phyloP scores from a whole-genome alignment of 2,329 filamentous ascomycete species.

The Penicillium sp. region DNA sequence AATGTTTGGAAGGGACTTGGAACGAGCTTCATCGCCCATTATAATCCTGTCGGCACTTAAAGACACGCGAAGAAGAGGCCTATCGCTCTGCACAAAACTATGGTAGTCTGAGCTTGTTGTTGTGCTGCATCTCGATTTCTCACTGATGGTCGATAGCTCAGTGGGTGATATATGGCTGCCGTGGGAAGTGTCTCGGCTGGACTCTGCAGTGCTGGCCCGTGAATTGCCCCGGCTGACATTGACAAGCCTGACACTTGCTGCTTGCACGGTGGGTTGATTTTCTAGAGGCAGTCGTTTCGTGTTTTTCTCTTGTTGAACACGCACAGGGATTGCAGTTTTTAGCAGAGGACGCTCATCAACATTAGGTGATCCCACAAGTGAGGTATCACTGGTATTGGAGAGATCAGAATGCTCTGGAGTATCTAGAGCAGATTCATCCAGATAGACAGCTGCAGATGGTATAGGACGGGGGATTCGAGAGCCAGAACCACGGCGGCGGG shows the following conservation, averaged over 20 bases:
- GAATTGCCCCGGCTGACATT: too few relatives aligned
- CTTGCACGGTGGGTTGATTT: too few relatives aligned
- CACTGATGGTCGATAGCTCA: neutral
- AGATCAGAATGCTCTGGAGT: neutral
- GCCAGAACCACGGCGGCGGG: neutral
- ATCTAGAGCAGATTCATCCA: neutral
- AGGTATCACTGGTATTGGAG: neutral
- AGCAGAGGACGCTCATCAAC: too few relatives aligned
- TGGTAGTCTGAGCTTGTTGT: neutral
- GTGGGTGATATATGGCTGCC: neutral
- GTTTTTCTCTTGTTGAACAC: too few relatives aligned
- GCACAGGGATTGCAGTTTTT: too few relatives aligned
- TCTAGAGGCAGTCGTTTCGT: too few relatives aligned
- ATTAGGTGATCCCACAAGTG: neutral
- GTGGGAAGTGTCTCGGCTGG: neutral
- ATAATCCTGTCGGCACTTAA: conserved; percentile 25
- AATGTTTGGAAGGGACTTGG: neutral
- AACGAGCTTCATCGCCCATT: conserved; percentile 8
- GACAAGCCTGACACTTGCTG: too few relatives aligned
- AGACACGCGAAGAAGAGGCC: conserved; percentile 25
- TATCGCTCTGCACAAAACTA: neutral
- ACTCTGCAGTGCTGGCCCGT: neutral
- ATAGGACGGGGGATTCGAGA: neutral
- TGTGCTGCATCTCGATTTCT: neutral
- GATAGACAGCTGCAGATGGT: neutral